These are phyloP conservation scores for Ulota crispa DNA, from an alignment of 225 moss, liverwort and hornwort genomes.

Conservation along the genomic window DNA sequence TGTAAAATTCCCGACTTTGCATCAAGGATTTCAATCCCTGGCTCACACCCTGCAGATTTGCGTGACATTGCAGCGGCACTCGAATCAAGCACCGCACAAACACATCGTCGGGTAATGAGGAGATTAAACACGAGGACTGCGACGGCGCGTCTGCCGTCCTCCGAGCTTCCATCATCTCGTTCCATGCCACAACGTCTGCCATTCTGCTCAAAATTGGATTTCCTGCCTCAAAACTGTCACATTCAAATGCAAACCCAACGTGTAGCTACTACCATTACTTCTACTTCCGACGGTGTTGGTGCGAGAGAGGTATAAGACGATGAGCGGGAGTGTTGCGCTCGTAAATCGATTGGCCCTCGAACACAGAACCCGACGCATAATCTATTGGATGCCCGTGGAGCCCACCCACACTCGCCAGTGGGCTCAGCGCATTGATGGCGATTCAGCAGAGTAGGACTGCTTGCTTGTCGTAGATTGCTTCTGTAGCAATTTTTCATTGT, in stretches of 20 bases:
- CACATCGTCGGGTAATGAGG: constrained; percentile 73
- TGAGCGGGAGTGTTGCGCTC: neutral
- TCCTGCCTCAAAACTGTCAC: fast-evolving
- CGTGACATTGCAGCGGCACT: constrained; percentile 61
- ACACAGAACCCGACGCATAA: neutral
- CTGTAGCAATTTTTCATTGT: neutral
- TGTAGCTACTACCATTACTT: neutral
- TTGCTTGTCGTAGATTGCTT: neutral
- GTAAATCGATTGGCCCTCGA: neutral
- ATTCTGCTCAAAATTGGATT: neutral
- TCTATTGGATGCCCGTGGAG: neutral
- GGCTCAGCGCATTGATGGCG: neutral
- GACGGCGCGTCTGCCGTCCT: neutral
- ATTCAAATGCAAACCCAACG: neutral
- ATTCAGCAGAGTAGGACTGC: too few species aligned
- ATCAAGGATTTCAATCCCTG: constrained; percentile 49
- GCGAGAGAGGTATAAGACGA: neutral
- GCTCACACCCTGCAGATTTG: constrained; percentile 55
- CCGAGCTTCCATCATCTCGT: constrained; percentile 34
- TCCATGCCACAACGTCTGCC: constrained; percentile 25
- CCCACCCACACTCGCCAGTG: neutral
- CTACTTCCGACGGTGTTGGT: fast-evolving
- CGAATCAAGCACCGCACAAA: constrained; percentile 73
- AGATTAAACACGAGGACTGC: constrained; percentile 23
- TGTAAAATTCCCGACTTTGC: constrained; percentile 48